Evolutionary conservation across 2,329 filamentous ascomycete species (phyloP).

Genomic region (Lasiodiplodia gonubiensis): DNA sequence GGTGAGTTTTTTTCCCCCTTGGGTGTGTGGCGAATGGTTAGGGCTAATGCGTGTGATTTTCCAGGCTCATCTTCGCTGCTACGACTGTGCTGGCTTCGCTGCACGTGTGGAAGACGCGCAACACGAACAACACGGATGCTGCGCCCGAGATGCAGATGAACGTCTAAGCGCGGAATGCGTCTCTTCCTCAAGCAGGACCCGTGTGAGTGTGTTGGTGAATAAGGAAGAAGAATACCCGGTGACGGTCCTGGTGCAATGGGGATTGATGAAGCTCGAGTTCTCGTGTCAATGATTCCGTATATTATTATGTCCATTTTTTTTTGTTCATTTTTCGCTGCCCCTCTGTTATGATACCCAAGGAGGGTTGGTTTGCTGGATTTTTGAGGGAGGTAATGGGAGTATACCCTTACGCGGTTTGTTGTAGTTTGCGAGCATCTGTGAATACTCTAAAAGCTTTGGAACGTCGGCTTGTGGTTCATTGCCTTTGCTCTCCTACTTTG

Average conservation of each 20-base stretch:
- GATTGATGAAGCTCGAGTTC: not conserved
- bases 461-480: not conserved
- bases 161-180: not conserved
- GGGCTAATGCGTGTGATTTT: not conserved
- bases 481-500: not conserved
- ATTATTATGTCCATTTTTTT: not conserved
- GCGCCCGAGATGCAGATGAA: conserved; percentile 45
- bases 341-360: conserved; percentile 1
- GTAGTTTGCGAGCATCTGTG: not conserved
- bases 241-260: not conserved
- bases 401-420: not conserved
- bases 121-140: conserved; percentile 39
- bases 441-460: not conserved
- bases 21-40: no score
- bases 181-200: not conserved
- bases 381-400: not conserved
- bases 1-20: conserved; percentile 42
- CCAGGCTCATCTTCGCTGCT: conserved; percentile 58
- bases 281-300: not conserved
- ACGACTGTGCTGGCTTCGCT: conserved; percentile 58
- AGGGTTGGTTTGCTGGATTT: not conserved
- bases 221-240: no score
- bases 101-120: conserved; percentile 52
- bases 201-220: not conserved
- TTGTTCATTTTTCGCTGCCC: not conserved